phyloP scores from a whole-genome alignment of 2,329 filamentous ascomycete species.

The Claviceps paspali region DNA sequence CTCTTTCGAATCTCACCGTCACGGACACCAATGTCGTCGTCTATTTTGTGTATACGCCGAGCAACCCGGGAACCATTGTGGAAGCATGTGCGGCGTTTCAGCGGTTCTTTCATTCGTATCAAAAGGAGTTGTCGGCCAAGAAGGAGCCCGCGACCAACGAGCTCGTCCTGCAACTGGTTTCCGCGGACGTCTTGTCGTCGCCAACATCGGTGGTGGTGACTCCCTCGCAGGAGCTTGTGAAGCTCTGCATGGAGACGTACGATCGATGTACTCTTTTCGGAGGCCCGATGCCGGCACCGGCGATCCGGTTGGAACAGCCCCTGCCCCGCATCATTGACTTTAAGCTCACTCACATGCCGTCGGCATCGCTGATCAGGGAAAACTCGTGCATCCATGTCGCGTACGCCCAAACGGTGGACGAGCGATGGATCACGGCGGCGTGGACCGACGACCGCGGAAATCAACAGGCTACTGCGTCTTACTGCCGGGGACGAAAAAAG shows the following conservation, averaged over 20 bases:
- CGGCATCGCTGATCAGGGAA: constrained; percentile 59
- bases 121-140: constrained; percentile 27
- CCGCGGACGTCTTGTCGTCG: constrained; percentile 51
- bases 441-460: constrained; percentile 70
- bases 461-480: constrained; percentile 57
- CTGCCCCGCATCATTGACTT: constrained; percentile 62
- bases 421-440: constrained; percentile 62
- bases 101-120: constrained; percentile 47
- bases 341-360: constrained; percentile 51
- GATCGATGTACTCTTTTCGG: constrained; percentile 52
- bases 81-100: constrained; percentile 64
- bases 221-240: constrained; percentile 41
- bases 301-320: constrained; percentile 56
- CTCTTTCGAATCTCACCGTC: constrained; percentile 25
- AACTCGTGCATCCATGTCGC: constrained; percentile 69
- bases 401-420: constrained; percentile 61
- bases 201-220: constrained; percentile 47
- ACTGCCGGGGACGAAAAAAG: constrained; percentile 50
- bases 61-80: constrained; percentile 43
- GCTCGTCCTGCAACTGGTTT: constrained; percentile 63
- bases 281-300: constrained; percentile 46
- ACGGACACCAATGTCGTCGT: constrained; percentile 52
- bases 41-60: constrained; percentile 59
- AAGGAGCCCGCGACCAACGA: constrained; percentile 38
- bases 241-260: constrained; percentile 60